Evolutionary conservation across 2,329 filamentous ascomycete species (phyloP).

Genomic region (Neurospora sp.): DNA sequence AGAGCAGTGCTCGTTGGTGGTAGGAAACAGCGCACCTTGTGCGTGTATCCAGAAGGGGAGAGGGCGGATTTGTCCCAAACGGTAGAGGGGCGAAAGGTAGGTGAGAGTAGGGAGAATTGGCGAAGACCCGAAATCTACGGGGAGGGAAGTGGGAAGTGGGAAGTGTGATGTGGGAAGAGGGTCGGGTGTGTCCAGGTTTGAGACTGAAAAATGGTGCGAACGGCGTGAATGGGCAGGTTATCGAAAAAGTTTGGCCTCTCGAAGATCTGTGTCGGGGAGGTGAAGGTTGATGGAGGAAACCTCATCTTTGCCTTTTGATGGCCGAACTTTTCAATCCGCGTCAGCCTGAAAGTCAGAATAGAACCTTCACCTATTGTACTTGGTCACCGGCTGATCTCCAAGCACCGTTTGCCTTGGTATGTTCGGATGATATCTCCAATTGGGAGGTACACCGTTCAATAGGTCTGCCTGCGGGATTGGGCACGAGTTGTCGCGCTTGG

Average conservation of each 20-base stretch:
- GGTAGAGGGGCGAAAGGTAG: not conserved
- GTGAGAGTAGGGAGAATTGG: not conserved
- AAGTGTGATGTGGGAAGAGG: not conserved
- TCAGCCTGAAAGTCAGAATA: not conserved
- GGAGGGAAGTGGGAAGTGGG: not conserved
- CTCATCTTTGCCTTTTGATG: not conserved
- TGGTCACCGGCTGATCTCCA: not conserved
- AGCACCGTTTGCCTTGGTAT: not conserved
- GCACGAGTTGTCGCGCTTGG: not conserved
- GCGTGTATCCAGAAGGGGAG: not conserved
- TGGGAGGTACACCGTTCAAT: not conserved
- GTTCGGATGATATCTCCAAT: not conserved
- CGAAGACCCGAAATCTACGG: not conserved
- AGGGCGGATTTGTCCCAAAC: not conserved
- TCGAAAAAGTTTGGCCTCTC: not conserved
- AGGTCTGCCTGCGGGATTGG: not conserved
- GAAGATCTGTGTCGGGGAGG: not conserved
- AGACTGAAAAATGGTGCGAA: not conserved
- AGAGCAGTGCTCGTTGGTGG: not conserved
- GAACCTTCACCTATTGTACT: not conserved
- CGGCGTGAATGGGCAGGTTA: not conserved
- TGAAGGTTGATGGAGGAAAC: not conserved
- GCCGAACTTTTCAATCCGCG: not conserved
- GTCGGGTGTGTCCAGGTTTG: not conserved
- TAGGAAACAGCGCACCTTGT: not conserved